Evolutionary conservation across 2,329 filamentous ascomycete genomes (phyloP), one percentile per base, ranked within the genome.

Genomic region (Fusarium sacchari): DNA sequence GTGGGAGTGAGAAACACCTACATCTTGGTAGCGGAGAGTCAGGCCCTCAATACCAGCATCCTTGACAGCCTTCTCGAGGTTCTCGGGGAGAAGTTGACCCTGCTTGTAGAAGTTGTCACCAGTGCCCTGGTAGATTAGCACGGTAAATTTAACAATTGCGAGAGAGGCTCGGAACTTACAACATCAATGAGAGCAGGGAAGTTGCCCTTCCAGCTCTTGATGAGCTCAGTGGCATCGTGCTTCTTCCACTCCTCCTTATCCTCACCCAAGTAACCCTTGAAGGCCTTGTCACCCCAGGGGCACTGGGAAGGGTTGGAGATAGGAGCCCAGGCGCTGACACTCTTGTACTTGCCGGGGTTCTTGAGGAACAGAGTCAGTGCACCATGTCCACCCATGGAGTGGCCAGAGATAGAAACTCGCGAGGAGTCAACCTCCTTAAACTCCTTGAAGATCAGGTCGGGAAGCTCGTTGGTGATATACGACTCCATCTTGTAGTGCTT

Each of bases 61-160:
- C 84, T 94, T 91, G 67, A 92, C 94, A 18, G 93, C 95, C 78
- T 90, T 88, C 74, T 93, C 90, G 60, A 99, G 91, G 83, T 98
- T 98, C 88, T 99, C 96, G 0, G 96, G 96, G 46, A 98, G 88
- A 64, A 99, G 87, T 84, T 99, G 96, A 52, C 91, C 90, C 82
- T 97, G 91, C 86, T 97, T 96, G 86, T 98, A 98, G 83, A 98
- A 99, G 84, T 96, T 94, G 86, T 99, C 96, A 30, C 90, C 94
- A 8, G 95, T 97, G 46, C 96, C 96, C 92, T 94, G 50, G 47
- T 28, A 14, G 22, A 30, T 59, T 43, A 59, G 60, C 58, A 42
- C 62, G 20, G 32, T n/a, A 7, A 22, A 28, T 22, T 22, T 28
- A 24, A 24, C 9, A 24, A 11, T 6, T 13, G 18, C 1, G 20